Conservation (phyloP, 768 basidiomycete species). For the Kwoniella mangroviensis region DNA sequence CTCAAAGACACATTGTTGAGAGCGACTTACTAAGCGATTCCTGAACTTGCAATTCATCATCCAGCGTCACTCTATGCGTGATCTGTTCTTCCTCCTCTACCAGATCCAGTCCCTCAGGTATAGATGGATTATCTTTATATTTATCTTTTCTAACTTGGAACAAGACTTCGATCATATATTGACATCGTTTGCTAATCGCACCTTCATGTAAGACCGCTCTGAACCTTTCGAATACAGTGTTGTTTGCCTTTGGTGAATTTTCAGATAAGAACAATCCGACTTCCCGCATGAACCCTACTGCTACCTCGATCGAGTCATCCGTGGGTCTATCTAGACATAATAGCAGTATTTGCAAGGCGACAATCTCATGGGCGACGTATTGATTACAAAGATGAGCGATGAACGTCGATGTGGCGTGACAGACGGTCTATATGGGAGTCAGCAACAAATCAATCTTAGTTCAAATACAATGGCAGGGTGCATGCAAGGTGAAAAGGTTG, state of each 20-base stretch:
- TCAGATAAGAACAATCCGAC: slow-evolving; percentile 93
- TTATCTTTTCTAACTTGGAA: slow-evolving; percentile 99
- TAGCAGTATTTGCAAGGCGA: slow-evolving; percentile 92
- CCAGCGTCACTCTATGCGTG: slow-evolving; percentile 87
- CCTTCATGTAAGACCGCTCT: slow-evolving; percentile 95
- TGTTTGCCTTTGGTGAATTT: slow-evolving; percentile 91
- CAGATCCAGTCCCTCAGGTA: slow-evolving; percentile 91
- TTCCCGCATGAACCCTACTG: slow-evolving; percentile 95
- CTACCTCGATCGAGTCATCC: slow-evolving; percentile 97
- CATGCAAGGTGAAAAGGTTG: background rate
- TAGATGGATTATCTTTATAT: slow-evolving; percentile 96
- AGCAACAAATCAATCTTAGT: slow-evolving; percentile 9
- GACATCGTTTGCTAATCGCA: slow-evolving; percentile 89
- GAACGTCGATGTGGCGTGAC: slow-evolving; percentile 90
- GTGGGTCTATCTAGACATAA: slow-evolving; percentile 95
- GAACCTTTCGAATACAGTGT: slow-evolving; percentile 94
- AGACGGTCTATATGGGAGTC: slow-evolving; percentile 70
- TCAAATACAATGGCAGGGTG: background rate
- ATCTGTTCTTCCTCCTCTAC: slow-evolving; percentile 99
- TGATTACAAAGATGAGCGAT: slow-evolving; percentile 90
- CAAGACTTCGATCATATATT: slow-evolving; percentile 99
- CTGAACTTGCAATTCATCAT: slow-evolving; percentile 91
- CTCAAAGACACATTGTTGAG: background rate
- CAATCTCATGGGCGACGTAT: slow-evolving; percentile 87
- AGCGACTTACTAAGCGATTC: slow-evolving; percentile 82